phyloP scores from a whole-genome alignment of 768 basidiomycete species.

The Lactarius psammicola region DNA sequence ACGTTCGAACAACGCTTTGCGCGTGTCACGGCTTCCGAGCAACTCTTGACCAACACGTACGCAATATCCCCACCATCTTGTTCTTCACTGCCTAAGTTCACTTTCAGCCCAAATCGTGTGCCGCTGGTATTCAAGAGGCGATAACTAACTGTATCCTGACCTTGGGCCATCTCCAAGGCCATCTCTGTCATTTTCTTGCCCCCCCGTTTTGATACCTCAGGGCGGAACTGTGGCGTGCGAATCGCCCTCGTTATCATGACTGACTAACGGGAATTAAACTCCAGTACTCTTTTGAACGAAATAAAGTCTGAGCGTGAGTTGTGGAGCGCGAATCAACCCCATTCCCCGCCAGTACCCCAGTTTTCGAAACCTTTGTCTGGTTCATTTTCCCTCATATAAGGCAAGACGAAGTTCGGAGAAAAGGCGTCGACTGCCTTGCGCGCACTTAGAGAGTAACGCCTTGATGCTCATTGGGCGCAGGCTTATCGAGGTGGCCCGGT shows the following conservation, averaged over 20 bases:
- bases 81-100: too few species aligned
- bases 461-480: too few species aligned
- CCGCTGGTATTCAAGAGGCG: conserved; percentile 30
- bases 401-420: too few species aligned
- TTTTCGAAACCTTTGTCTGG: too few species aligned
- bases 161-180: background rate
- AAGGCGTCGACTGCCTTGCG: too few species aligned
- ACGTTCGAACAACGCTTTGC: conserved; percentile 45
- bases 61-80: background rate
- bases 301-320: background rate
- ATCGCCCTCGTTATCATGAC: background rate
- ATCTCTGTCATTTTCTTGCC: background rate
- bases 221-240: background rate
- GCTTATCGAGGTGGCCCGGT: too few species aligned
- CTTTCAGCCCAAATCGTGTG: conserved; percentile 23
- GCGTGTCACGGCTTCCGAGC: conserved; percentile 6
- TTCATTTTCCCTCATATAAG: too few species aligned
- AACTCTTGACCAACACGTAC: conserved; percentile 13
- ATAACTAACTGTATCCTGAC: background rate
- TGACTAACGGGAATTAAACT: background rate
- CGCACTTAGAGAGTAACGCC: too few species aligned
- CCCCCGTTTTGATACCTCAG: background rate
- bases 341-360: background rate
- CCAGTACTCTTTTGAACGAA: background rate
- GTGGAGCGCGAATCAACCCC: background rate